Percentiles rank a stretch among this genome's conserved stretches.
Conservation (phyloP, 1,139 yeast genomes). For the Torulaspora globosa region DNA sequence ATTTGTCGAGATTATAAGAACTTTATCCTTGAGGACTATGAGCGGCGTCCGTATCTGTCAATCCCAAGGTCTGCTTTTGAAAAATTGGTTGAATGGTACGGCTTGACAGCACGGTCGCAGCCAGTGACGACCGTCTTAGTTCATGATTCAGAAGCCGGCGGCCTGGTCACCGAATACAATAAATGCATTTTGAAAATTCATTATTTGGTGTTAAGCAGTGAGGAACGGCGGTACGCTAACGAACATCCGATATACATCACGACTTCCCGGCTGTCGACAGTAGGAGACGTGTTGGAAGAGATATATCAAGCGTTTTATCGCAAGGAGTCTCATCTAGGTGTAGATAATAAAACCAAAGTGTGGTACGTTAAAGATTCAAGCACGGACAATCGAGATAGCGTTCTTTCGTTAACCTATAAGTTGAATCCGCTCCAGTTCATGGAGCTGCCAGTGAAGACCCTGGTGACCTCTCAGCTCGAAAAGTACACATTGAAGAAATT, state of each 20-base stretch:
- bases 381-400: slow-evolving; percentile 8
- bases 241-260: slow-evolving; percentile 21
- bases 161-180: slow-evolving; percentile 48
- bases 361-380: slow-evolving; percentile 34
- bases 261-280: slow-evolving; percentile 24
- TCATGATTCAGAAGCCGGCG: slow-evolving; percentile 40
- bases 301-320: slow-evolving; percentile 26
- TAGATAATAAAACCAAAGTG: slow-evolving; percentile 27
- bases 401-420: slow-evolving; percentile 23
- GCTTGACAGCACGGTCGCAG: slow-evolving; percentile 40
- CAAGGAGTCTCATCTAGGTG: slow-evolving; percentile 25
- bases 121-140: slow-evolving; percentile 49
- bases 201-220: slow-evolving; percentile 38
- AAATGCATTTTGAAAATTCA: slow-evolving; percentile 54
- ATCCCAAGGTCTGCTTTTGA: slow-evolving; percentile 45
- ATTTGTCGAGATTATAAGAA: slow-evolving; percentile 34
- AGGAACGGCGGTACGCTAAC: slow-evolving; percentile 25
- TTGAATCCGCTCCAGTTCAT: slow-evolving; percentile 34
- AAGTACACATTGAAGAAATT: slow-evolving; percentile 23
- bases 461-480: slow-evolving; percentile 26
- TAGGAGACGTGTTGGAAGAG: slow-evolving; percentile 25
- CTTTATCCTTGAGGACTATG: slow-evolving; percentile 35
- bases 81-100: slow-evolving; percentile 52
- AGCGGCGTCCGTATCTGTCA: slow-evolving; percentile 34
- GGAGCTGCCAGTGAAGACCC: slow-evolving; percentile 22